Evolutionary conservation across 805 yeast genomes (phyloP), one percentile per base, ranked within the genome.

Genomic region (Candida vartiovaarae): DNA sequence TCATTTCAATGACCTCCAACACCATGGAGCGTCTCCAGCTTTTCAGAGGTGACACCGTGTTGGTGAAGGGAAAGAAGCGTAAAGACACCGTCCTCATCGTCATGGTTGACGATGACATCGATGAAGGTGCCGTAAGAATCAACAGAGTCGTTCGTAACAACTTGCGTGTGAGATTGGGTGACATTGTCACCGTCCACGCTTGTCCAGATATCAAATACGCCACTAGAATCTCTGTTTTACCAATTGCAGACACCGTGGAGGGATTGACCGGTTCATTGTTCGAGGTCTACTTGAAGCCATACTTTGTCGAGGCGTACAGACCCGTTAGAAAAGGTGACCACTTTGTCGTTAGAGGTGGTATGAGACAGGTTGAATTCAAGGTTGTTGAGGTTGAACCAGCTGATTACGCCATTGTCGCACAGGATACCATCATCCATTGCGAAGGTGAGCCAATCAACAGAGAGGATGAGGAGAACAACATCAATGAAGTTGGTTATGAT

Each of bases 141-240:
- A 93, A 93, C 72, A 82, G 99, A 63, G 93, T 90, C 57, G 96
- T 91, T 34, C 84, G 99, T 71, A 88, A 87, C 74, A 93, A 93
- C 69, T 74, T 93, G 65, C 78, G 97, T 53, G 90, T 93, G 45
- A 81, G 97, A 64, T 75, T 93, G 53, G 97, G 98, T 57, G 99
- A 93, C 61, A 75, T 93, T 47, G 79, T 93, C 47, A 75, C 95
- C 28, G 75, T 93, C 48, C 95, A 87, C 63, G 93, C 99, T 39
- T 91, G 96, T 64, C 96, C 99, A 20, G 99, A 93, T 64, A 91
- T 93, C 75, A 91, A 93, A 70, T 93, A 90, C 61, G 98, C 99
- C 56, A 74, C 86, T 50, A 79, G 98, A 67, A 91, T 93, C 59
- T 84, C 95, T 8, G 96, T 91, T 38, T 73, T 93, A 66, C 99